These are phyloP conservation scores for Passiflora organensis DNA, from an alignment of 345 rosid genomes.

Conservation along the genomic window DNA sequence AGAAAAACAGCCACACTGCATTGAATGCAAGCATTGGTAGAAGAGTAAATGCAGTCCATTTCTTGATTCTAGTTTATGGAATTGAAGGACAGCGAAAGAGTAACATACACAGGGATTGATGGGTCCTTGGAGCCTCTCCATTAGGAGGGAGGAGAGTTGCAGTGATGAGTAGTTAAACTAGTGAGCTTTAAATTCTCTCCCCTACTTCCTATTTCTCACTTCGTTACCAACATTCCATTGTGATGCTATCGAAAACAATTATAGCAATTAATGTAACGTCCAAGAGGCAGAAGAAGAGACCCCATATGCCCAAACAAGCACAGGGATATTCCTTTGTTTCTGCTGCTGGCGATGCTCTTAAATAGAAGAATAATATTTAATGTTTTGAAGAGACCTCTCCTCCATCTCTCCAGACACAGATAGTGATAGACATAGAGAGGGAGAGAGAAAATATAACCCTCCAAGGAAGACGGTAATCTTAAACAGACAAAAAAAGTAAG, in stretches of 20 bases:
- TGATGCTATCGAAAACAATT: conserved; percentile 27
- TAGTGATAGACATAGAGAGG: background rate
- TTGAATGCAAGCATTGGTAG: conserved; percentile 46
- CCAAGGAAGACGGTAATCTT: too few species aligned
- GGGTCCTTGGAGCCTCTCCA: conserved; percentile 72
- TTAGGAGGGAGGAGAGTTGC: conserved; percentile 25
- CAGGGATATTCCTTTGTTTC: conserved; percentile 27
- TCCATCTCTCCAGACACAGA: background rate
- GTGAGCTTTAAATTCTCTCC: conserved; percentile 33
- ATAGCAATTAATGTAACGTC: conserved; percentile 40
- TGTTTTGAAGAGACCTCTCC: conserved; percentile 26
- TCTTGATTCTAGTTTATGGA: conserved; percentile 29
- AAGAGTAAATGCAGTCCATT: conserved; percentile 41
- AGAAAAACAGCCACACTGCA: conserved; percentile 39
- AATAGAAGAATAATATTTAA: conserved; percentile 42
- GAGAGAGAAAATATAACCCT: too few species aligned
- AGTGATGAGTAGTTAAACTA: background rate
- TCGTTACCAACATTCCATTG: conserved; percentile 40
- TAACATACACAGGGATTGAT: conserved; percentile 60
- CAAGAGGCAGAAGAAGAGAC: conserved; percentile 35
- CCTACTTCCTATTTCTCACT: conserved; percentile 13
- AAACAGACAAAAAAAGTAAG: too few species aligned
- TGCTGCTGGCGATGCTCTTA: conserved; percentile 24
- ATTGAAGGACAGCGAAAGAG: conserved; percentile 20
- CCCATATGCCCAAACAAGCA: conserved; percentile 27